Evolutionary conservation across 2,329 filamentous ascomycete species (phyloP).

Genomic region (Colletotrichum zoysiae): DNA sequence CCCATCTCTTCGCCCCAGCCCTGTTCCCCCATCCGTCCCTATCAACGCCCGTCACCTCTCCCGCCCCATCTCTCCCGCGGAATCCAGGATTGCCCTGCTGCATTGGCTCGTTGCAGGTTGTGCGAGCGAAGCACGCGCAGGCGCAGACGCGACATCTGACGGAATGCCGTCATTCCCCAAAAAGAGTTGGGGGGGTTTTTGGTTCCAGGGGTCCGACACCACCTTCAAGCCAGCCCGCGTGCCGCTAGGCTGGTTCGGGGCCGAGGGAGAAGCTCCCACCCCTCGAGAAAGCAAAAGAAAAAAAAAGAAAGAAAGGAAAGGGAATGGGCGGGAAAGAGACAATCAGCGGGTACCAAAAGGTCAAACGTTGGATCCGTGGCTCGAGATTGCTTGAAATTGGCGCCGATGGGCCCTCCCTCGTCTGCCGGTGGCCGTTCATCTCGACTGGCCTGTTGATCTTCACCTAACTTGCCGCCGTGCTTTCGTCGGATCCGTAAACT

Average conservation of each 20-base stretch:
- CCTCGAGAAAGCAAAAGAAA: background rate
- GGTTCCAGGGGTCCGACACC: conserved; percentile 2
- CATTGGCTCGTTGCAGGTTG: conserved; percentile 3
- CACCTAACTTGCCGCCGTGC: conserved; percentile 9
- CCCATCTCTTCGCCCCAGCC: background rate
- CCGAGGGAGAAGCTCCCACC: background rate
- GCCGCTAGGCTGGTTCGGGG: conserved; percentile 16
- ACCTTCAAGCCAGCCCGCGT: conserved; percentile 6
- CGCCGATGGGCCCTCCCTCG: conserved; percentile 19
- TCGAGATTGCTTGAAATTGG: conserved; percentile 40
- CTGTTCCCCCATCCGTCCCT: background rate
- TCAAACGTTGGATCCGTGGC: conserved; percentile 21
- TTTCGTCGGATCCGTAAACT: background rate
- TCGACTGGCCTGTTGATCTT: conserved; percentile 40
- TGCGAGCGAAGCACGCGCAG: background rate
- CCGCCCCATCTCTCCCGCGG: background rate
- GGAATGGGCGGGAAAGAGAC: background rate
- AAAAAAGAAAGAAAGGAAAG: background rate
- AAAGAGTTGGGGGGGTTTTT: conserved; percentile 4
- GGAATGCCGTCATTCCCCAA: conserved; percentile 35
- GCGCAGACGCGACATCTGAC: conserved; percentile 14
- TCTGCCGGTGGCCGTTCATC: conserved; percentile 25
- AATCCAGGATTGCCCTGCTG: background rate
- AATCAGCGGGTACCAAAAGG: conserved; percentile 14
- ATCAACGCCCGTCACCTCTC: conserved; percentile 4